Conservation (phyloP, 1,284 basidiomycete species). For the Takashimella tepidaria region DNA sequence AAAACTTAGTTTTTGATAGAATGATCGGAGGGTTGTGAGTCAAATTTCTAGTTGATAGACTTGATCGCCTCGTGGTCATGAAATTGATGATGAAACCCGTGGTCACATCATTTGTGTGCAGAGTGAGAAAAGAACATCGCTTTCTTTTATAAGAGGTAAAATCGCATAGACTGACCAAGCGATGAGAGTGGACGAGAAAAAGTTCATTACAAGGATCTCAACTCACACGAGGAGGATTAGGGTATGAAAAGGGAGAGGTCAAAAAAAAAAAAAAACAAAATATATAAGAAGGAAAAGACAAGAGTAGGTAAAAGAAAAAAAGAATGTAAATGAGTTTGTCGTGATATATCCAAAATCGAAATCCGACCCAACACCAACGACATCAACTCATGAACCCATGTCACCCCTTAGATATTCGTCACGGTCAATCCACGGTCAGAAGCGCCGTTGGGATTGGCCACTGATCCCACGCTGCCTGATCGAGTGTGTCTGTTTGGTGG, state of each 20-base stretch:
- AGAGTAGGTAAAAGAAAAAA: background rate
- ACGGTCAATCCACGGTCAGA: conserved; percentile 6
- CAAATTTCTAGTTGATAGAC: too few species aligned
- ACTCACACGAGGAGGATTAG: too few species aligned
- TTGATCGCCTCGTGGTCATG: too few species aligned
- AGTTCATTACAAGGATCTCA: too few species aligned
- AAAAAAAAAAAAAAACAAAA: background rate
- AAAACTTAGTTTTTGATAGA: too few species aligned
- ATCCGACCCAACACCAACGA: background rate
- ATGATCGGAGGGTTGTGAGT: too few species aligned
- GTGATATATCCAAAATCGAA: background rate
- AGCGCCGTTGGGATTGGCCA: background rate
- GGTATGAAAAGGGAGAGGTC: background rate
- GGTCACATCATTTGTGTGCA: too few species aligned
- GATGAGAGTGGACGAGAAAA: too few species aligned
- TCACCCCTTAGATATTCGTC: conserved; percentile 4
- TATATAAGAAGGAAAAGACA: background rate
- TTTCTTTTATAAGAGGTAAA: too few species aligned
- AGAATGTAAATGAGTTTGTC: background rate
- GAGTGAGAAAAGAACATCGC: too few species aligned
- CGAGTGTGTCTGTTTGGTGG: background rate
- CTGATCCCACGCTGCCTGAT: conserved; percentile 1
- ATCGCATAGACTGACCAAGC: too few species aligned
- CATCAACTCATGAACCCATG: background rate
- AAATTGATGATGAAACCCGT: too few species aligned